phyloP scores from a whole-genome alignment of 2,329 filamentous ascomycete species.

The Didymosphaeria variabile region DNA sequence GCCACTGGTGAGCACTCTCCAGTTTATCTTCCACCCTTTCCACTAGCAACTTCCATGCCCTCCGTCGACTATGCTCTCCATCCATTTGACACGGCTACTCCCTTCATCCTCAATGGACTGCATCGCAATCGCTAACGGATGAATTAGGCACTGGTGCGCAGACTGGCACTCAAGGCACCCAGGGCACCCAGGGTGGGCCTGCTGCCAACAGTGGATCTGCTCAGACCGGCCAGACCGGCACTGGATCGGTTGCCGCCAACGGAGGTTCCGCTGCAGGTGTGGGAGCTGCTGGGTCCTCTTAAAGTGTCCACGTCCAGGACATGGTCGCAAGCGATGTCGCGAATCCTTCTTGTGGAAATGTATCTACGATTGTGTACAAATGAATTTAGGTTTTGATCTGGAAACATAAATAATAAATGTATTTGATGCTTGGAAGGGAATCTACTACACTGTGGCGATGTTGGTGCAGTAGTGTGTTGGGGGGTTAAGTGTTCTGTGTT shows the following conservation, averaged over 20 bases:
- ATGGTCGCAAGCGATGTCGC: neutral
- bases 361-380: neutral
- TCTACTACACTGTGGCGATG: neutral
- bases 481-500: neutral
- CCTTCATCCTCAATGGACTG: no score
- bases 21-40: no score
- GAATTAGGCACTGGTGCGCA: neutral
- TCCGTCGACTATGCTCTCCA: no score
- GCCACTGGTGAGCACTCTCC: no score
- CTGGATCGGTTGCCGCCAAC: neutral
- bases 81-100: no score
- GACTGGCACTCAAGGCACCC: neutral
- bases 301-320: neutral
- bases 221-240: neutral
- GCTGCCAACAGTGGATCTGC: neutral
- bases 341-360: neutral
- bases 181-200: no score
- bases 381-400: neutral
- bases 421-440: neutral
- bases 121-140: no score
- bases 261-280: neutral
- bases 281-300: conserved; percentile 4
- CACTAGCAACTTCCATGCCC: no score
- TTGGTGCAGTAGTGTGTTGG: neutral
- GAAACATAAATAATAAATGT: neutral